phyloP scores from a whole-genome alignment of 164 flowering plant genomes.

The Vitis labrusca region DNA sequence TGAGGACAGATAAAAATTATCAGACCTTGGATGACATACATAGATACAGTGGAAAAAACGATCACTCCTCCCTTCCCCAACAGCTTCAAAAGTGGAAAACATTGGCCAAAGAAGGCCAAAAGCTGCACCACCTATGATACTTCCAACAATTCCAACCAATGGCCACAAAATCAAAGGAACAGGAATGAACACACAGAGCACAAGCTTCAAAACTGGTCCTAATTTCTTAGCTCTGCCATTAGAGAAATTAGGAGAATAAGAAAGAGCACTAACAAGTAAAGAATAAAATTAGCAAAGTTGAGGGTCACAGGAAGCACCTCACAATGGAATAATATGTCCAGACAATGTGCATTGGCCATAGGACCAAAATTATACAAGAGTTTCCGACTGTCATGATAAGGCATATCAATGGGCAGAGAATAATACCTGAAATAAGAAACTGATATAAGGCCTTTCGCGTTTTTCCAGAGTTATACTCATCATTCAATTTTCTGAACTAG shows the following conservation, averaged over 20 bases:
- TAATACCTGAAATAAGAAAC: constrained; percentile 47
- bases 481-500: background rate
- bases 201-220: constrained; percentile 78
- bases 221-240: constrained; percentile 61
- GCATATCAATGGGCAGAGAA: constrained; percentile 77
- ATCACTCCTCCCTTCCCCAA: constrained; percentile 75
- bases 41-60: constrained; percentile 58
- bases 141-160: constrained; percentile 57
- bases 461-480: background rate
- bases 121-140: constrained; percentile 61
- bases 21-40: constrained; percentile 37
- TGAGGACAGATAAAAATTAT: background rate
- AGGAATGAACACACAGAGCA: constrained; percentile 45
- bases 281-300: background rate
- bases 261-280: background rate
- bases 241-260: constrained; percentile 14
- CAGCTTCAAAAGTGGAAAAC: constrained; percentile 81
- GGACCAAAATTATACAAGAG: constrained; percentile 68
- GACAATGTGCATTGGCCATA: constrained; percentile 67
- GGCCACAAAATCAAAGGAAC: constrained; percentile 65
- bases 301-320: constrained; percentile 40
- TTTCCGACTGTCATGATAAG: constrained; percentile 68
- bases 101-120: constrained; percentile 77
- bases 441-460: background rate
- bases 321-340: constrained; percentile 65